phyloP scores from a whole-genome alignment of 2,329 filamentous ascomycete genomes.

The Fusarium cyanostomum region DNA sequence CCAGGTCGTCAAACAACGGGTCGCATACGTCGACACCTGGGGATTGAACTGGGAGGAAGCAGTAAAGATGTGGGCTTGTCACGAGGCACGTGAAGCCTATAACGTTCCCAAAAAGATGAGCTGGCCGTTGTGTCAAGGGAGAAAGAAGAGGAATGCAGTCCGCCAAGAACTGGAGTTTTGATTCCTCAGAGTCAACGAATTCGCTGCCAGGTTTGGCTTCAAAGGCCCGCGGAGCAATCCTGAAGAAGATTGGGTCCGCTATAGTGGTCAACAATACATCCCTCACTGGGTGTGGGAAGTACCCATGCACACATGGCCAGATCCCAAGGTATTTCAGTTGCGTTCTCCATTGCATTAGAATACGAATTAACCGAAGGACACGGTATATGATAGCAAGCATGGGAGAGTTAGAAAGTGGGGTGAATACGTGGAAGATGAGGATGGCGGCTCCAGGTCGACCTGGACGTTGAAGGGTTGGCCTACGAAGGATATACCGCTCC shows the following conservation, averaged over 20 bases:
- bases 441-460: not conserved
- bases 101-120: too few species aligned
- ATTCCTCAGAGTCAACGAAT: not conserved
- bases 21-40: not conserved
- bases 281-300: not conserved
- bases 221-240: too few species aligned
- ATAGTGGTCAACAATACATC: not conserved
- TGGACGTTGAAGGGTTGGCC: slow-evolving; percentile 11
- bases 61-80: not conserved
- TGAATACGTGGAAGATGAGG: not conserved
- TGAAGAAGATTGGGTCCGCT: not conserved
- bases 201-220: not conserved
- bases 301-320: not conserved
- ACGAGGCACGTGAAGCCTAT: not conserved
- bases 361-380: not conserved
- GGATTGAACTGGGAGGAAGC: not conserved
- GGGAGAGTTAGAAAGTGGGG: not conserved
- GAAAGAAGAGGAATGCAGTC: not conserved
- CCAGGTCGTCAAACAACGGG: not conserved
- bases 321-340: not conserved
- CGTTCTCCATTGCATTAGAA: not conserved
- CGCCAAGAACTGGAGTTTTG: not conserved
- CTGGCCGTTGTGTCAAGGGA: not conserved
- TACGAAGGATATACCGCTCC: slow-evolving; percentile 9
- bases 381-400: too few species aligned